Percentiles rank a stretch among this genome's conserved stretches.
Conservation (phyloP, 306 rosid species). For the Abrus pulchellus region DNA sequence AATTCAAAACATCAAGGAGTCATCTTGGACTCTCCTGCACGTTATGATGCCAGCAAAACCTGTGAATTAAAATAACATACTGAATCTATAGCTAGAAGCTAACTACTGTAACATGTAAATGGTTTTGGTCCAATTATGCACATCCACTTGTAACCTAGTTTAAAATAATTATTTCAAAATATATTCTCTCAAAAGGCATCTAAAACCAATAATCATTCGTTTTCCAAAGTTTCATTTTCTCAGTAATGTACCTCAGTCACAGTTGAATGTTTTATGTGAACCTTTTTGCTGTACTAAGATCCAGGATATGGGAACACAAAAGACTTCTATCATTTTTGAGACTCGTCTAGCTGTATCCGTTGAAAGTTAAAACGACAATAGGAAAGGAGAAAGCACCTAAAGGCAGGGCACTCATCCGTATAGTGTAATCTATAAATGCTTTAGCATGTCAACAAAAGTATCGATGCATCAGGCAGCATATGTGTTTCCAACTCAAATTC, state of each 20-base stretch:
- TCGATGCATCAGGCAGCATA: neutral
- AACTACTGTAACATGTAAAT: neutral
- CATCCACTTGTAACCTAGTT: neutral
- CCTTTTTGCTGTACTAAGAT: neutral
- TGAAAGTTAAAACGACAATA: neutral
- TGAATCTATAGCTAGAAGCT: neutral
- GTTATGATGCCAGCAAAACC: neutral
- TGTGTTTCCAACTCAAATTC: neutral
- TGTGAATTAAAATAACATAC: conserved; percentile 17
- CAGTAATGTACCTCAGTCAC: neutral
- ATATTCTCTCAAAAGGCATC: neutral
- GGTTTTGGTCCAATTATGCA: neutral
- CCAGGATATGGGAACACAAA: conserved; percentile 1
- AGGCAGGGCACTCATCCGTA: neutral
- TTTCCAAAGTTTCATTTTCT: conserved; percentile 9
- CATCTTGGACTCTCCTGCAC: neutral
- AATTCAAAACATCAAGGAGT: neutral
- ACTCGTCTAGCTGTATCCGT: neutral
- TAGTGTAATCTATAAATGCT: neutral
- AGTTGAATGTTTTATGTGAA: neutral
- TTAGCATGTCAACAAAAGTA: conserved; percentile 19
- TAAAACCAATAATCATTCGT: conserved; percentile 14
- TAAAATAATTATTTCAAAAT: conserved; percentile 16
- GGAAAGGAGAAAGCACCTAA: neutral
- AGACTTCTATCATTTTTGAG: neutral